These are phyloP conservation scores for Lophium mytilinum DNA, from an alignment of 495 filamentous ascomycete genomes.

Conservation along the genomic window DNA sequence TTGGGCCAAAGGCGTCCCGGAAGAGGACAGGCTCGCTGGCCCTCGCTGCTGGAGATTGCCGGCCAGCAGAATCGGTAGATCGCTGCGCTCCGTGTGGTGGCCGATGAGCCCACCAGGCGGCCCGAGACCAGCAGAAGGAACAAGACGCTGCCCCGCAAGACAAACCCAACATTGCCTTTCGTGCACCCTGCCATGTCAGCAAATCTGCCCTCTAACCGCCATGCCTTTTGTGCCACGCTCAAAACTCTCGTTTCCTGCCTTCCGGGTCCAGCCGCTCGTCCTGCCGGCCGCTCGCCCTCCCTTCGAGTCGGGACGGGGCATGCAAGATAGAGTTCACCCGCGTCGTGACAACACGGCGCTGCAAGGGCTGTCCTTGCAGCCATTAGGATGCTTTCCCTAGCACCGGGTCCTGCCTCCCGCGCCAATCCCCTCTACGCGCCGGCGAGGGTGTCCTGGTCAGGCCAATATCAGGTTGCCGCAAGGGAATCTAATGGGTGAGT, in stretches of 20 bases:
- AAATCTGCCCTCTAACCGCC: background rate
- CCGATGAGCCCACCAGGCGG: background rate
- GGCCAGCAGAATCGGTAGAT: conserved; percentile 1
- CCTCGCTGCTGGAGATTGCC: conserved; percentile 18
- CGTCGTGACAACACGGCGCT: conserved; percentile 5
- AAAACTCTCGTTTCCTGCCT: conserved; percentile 20
- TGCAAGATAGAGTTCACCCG: conserved; percentile 13
- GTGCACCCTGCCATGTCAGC: background rate
- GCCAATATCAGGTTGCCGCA: conserved; percentile 2
- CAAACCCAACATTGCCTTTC: background rate
- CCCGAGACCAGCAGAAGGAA: background rate
- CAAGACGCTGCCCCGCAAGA: background rate
- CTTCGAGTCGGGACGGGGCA: conserved; percentile 6
- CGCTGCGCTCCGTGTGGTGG: background rate
- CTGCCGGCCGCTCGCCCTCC: conserved; percentile 1
- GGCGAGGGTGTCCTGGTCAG: background rate
- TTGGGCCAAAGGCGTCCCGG: background rate
- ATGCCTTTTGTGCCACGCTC: conserved; percentile 6
- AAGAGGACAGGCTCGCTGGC: conserved; percentile 10
- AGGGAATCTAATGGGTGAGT: background rate
- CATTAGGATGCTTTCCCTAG: conserved; percentile 4
- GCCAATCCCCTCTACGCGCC: conserved; percentile 5
- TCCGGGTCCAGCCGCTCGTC: background rate
- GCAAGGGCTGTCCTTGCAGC: conserved; percentile 10
- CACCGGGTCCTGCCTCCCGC: conserved; percentile 12